These are phyloP conservation scores for Vigna nakashimae DNA, from an alignment of 306 rosid species.

Conservation along the genomic window DNA sequence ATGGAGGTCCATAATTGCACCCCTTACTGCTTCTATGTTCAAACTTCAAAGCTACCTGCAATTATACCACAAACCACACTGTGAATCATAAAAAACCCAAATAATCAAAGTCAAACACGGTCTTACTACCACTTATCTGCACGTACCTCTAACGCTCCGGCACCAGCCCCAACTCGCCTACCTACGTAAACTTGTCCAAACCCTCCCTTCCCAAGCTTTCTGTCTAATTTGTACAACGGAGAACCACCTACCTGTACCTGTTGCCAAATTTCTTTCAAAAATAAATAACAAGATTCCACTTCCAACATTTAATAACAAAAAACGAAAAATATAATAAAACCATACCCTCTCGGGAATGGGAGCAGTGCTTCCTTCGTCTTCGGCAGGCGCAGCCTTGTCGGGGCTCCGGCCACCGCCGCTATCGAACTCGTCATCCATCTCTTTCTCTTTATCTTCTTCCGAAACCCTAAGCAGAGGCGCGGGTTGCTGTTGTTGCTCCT, in stretches of 20 bases:
- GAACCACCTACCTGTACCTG: conserved; percentile 7
- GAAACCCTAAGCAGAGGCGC: conserved; percentile 43
- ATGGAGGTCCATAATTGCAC: conserved; percentile 87
- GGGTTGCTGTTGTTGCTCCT: not conserved
- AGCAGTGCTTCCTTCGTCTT: conserved; percentile 69
- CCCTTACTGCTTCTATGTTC: conserved; percentile 95
- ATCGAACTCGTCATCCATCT: conserved; percentile 68
- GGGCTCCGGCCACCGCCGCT: conserved; percentile 71
- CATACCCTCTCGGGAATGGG: conserved; percentile 87
- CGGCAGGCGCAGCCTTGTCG: conserved; percentile 65
- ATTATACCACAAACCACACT: not conserved
- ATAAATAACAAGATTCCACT: not conserved
- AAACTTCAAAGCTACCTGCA: conserved; percentile 91
- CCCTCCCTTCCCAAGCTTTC: conserved; percentile 4
- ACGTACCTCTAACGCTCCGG: conserved; percentile 44
- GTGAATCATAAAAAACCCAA: not conserved
- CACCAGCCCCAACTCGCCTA: not conserved
- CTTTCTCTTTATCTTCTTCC: conserved; percentile 39
- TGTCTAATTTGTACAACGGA: not conserved
- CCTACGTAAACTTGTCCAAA: not conserved
- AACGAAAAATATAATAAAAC: not conserved
- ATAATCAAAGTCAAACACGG: not conserved
- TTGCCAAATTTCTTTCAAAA: not conserved
- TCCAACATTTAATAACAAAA: not conserved
- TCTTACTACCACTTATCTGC: conserved; percentile 36